These are phyloP conservation scores for Orychophragmus violaceus DNA, from an alignment of 345 rosid genomes.

Conservation along the genomic window DNA sequence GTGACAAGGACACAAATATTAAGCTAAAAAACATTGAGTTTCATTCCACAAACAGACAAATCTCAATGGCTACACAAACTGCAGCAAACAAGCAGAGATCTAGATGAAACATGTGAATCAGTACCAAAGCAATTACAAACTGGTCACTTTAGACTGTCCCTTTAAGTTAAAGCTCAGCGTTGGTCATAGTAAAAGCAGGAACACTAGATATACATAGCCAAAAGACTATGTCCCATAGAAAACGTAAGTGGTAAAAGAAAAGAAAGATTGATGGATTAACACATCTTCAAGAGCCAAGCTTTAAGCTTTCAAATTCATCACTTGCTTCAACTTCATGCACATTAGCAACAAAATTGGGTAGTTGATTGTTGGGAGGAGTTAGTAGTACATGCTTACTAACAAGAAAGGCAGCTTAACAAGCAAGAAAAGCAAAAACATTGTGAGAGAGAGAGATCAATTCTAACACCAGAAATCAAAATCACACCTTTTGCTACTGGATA, in stretches of 20 bases:
- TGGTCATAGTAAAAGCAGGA: background rate
- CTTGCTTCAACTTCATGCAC: no score
- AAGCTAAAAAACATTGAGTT: background rate
- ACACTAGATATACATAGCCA: background rate
- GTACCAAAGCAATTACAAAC: background rate
- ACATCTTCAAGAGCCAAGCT: background rate
- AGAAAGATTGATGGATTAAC: background rate
- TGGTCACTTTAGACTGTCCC: background rate
- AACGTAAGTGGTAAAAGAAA: background rate
- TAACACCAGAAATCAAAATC: slow-evolving; percentile 1
- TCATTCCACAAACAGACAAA: background rate
- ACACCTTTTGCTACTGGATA: background rate
- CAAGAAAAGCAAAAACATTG: background rate
- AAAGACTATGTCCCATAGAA: background rate
- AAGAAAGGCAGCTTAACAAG: no score
- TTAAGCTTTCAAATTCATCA: background rate
- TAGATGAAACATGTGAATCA: background rate
- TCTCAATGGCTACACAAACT: background rate
- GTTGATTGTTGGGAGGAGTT: no score
- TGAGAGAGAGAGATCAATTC: background rate
- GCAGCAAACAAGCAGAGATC: background rate
- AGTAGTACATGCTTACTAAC: no score
- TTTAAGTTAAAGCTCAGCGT: background rate
- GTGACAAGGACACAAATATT: background rate
- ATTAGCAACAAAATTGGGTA: no score